A percentile compares a stretch with the other conserved stretches of the same genome.
Evolutionary conservation across 78 protist genomes (phyloP).

Genomic region (Dictyostelium intermedium): DNA sequence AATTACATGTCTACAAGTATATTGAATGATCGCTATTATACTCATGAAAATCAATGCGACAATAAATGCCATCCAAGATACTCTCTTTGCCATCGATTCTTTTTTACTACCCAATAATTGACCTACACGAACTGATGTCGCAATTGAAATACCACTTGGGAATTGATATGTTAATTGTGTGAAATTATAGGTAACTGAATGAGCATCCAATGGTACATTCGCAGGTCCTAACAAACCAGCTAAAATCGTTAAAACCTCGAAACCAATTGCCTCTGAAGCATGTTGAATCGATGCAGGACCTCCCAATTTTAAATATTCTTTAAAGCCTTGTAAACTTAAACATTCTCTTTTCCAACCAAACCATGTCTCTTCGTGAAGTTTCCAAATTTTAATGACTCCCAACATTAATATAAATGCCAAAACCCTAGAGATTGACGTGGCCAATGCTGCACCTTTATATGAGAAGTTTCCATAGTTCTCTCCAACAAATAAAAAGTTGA

Average conservation of each 20-base stretch:
- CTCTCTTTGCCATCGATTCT: slow-evolving; percentile 4
- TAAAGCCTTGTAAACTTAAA: background rate
- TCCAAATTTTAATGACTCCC: slow-evolving; percentile 6
- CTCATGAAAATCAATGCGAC: slow-evolving; percentile 29
- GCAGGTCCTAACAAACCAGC: slow-evolving; percentile 24
- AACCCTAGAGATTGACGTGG: slow-evolving; percentile 58
- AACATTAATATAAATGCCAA: slow-evolving; percentile 29
- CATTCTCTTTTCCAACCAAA: slow-evolving; percentile 30
- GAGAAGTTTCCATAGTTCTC: slow-evolving; percentile 15
- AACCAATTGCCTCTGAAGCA: slow-evolving; percentile 57
- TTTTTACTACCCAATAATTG: slow-evolving; percentile 36
- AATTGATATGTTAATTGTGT: slow-evolving; percentile 63
- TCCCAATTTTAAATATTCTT: slow-evolving; percentile 47
- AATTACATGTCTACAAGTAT: slow-evolving; percentile 18
- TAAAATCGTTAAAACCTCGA: slow-evolving; percentile 58
- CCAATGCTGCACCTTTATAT: slow-evolving; percentile 21
- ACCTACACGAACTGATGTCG: slow-evolving; percentile 62
- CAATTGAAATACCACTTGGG: slow-evolving; percentile 51
- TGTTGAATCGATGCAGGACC: slow-evolving; percentile 63
- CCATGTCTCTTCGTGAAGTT: slow-evolving; percentile 62
- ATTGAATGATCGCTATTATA: slow-evolving; percentile 28
- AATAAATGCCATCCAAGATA: slow-evolving; percentile 38
- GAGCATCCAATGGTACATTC: slow-evolving; percentile 25
- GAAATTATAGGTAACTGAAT: slow-evolving; percentile 49
- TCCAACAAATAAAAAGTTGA: slow-evolving; percentile 30